A percentile compares a stretch with the other conserved stretches of the same genome.
These are phyloP conservation scores for Lipomyces mesembrius DNA, from an alignment of 805 yeast genomes.

Conservation along the genomic window DNA sequence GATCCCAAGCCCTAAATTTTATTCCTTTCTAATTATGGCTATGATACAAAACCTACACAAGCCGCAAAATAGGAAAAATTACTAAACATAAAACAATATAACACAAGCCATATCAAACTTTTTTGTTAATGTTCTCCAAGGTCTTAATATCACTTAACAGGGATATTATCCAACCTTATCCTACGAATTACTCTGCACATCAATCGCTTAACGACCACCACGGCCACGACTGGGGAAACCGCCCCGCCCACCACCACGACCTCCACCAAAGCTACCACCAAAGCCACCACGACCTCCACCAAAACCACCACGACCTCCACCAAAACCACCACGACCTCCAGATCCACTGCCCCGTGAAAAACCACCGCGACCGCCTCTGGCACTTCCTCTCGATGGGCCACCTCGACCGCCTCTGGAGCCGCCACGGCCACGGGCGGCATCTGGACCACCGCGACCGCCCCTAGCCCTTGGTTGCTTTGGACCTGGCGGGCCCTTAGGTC, in stretches of 20 bases:
- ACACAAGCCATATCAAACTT: not conserved
- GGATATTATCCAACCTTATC: not conserved
- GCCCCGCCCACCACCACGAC: constrained; percentile 43
- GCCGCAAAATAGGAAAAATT: not conserved
- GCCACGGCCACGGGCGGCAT: constrained; percentile 40
- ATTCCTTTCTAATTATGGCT: not conserved
- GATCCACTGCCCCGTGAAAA: constrained; percentile 29
- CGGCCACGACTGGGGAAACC: constrained; percentile 38
- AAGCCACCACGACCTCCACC: constrained; percentile 37
- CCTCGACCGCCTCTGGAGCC: constrained; percentile 45
- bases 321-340: constrained; percentile 32
- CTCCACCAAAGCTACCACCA: constrained; percentile 45
- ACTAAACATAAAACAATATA: not conserved
- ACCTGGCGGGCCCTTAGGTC: constrained; percentile 88
- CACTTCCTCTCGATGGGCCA: constrained; percentile 45
- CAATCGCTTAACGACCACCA: constrained; percentile 14
- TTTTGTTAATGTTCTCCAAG: not conserved
- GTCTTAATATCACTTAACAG: not conserved
- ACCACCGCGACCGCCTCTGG: constrained; percentile 47
- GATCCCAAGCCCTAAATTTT: not conserved
- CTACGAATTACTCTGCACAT: not conserved
- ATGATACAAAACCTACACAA: constrained; percentile 4
- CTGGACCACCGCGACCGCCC: constrained; percentile 46
- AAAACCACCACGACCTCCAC: constrained; percentile 43
- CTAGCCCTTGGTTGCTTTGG: constrained; percentile 48